phyloP scores from a whole-genome alignment of 805 yeast genomes.

The Saturnispora kantuleensis region DNA sequence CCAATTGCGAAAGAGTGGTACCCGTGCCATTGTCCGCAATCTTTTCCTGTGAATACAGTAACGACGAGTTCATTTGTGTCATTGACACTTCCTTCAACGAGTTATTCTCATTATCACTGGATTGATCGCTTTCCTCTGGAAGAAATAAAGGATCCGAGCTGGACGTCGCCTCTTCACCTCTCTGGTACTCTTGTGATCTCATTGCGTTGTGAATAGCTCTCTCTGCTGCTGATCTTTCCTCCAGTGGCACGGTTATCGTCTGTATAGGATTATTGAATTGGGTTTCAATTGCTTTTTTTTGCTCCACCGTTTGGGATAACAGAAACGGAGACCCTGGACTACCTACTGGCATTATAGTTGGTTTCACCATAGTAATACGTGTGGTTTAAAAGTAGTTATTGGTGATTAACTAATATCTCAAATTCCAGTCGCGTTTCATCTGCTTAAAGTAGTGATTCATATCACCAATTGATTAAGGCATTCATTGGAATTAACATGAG shows the following conservation, averaged over 20 bases:
- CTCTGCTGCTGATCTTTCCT: conserved; percentile 4
- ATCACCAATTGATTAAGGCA: no score
- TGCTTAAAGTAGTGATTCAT: no score
- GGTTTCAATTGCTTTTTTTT: neutral
- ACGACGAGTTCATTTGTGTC: neutral
- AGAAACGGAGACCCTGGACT: no score
- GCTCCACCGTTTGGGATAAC: neutral
- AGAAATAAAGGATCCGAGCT: conserved; percentile 5
- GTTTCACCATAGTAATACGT: no score
- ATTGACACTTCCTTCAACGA: neutral
- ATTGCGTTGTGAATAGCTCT: neutral
- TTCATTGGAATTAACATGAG: no score
- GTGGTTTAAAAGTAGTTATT: no score
- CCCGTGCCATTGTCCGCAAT: neutral
- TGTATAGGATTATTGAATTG: neutral
- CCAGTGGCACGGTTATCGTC: neutral
- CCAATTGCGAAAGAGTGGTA: neutral
- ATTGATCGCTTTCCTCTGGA: neutral
- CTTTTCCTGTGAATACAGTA: neutral
- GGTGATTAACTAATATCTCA: no score
- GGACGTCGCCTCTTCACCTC: neutral
- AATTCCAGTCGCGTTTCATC: no score
- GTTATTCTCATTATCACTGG: neutral
- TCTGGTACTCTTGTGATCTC: no score
- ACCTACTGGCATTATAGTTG: no score